These are phyloP conservation scores for Nelumbo lutea DNA, from an alignment of 164 flowering plant species.

Conservation along the genomic window DNA sequence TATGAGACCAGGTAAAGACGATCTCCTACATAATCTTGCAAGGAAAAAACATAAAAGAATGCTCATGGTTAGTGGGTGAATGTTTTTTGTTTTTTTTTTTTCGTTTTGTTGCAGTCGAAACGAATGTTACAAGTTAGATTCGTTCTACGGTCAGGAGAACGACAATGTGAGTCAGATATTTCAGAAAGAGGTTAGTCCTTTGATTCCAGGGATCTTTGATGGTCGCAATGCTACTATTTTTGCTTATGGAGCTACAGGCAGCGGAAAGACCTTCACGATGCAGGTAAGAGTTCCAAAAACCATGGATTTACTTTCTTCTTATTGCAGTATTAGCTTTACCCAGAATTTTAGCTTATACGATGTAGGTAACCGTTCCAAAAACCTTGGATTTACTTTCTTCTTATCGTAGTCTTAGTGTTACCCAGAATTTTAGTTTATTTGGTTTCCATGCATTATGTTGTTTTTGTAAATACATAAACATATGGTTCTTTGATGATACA, in stretches of 20 bases:
- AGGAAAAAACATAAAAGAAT: not conserved
- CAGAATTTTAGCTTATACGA: slow-evolving; percentile 25
- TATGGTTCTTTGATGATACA: slow-evolving; percentile 21
- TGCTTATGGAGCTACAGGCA: slow-evolving; percentile 97
- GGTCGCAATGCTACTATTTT: slow-evolving; percentile 82
- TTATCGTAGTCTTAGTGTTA: not conserved
- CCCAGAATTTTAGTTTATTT: too few relatives aligned
- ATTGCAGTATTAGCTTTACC: not conserved
- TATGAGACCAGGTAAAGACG: slow-evolving; percentile 40
- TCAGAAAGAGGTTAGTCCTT: slow-evolving; percentile 62
- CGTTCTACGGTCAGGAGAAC: slow-evolving; percentile 62
- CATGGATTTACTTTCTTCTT: not conserved
- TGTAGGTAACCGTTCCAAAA: slow-evolving; percentile 41
- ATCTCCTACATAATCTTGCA: not conserved
- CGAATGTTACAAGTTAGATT: slow-evolving; percentile 78
- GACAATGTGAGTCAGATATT: slow-evolving; percentile 51
- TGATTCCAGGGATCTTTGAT: slow-evolving; percentile 65
- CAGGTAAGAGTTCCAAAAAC: slow-evolving; percentile 43
- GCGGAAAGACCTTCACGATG: slow-evolving; percentile 94
- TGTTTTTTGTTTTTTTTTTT: not conserved
- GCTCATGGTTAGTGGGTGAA: not conserved
- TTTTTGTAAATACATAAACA: not conserved
- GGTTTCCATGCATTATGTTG: not conserved
- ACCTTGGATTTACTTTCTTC: not conserved
- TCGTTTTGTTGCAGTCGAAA: slow-evolving; percentile 47